These are phyloP conservation scores for Cyclotella cryptica DNA, from an alignment of 108 stramenopile species.

Conservation along the genomic window DNA sequence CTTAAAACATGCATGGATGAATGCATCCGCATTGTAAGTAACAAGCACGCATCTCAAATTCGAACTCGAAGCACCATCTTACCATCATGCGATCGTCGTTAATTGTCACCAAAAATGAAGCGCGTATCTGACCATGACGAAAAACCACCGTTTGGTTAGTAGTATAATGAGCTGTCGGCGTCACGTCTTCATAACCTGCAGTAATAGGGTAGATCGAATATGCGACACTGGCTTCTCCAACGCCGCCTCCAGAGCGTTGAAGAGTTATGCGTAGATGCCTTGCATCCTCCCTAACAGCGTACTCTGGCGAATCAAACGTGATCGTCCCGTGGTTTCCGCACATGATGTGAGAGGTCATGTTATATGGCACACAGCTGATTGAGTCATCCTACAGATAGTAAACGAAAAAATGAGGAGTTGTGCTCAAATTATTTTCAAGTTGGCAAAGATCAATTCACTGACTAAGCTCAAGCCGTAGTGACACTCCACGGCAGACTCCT, in stretches of 20 bases:
- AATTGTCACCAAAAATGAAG: conserved; percentile 67
- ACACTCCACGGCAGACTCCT: conserved; percentile 55
- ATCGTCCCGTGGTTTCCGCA: conserved; percentile 76
- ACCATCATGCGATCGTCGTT: conserved; percentile 68
- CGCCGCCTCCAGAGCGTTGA: conserved; percentile 66
- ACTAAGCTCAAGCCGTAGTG: conserved; percentile 56
- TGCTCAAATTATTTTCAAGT: background rate
- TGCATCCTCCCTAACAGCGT: conserved; percentile 55
- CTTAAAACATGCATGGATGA: conserved; percentile 10
- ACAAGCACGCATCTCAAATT: background rate
- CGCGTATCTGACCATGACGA: conserved; percentile 51
- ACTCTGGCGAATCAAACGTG: conserved; percentile 61
- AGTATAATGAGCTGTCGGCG: conserved; percentile 63
- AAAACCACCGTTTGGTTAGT: conserved; percentile 59
- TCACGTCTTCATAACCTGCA: conserved; percentile 58
- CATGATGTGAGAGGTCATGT: conserved; percentile 49
- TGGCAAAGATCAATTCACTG: background rate
- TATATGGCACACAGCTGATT: conserved; percentile 37
- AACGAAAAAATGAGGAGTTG: background rate
- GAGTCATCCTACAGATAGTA: conserved; percentile 40
- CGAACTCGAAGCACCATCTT: conserved; percentile 9
- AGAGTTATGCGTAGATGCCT: conserved; percentile 59
- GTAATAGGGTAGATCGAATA: conserved; percentile 62
- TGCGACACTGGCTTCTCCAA: conserved; percentile 55
- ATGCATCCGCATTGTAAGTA: background rate